phyloP scores from a whole-genome alignment of 202 grass and related monocot species.

The Setaria viridis region DNA sequence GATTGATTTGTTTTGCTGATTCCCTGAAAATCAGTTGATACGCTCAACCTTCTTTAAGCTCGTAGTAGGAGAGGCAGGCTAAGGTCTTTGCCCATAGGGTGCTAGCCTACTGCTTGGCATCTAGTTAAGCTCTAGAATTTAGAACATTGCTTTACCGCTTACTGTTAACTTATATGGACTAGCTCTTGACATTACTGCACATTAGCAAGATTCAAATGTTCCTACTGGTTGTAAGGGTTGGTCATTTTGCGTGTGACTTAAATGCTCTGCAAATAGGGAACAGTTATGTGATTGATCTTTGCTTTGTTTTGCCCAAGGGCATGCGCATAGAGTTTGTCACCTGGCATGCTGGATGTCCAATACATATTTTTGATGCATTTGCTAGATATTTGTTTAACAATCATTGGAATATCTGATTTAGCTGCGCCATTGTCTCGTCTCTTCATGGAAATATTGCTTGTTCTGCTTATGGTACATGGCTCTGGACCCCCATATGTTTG shows the following conservation, averaged over 20 bases:
- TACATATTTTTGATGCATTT: slow-evolving; percentile 27
- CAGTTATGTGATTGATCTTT: not conserved
- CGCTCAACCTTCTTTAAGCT: not conserved
- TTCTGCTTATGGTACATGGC: not conserved
- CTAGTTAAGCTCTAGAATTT: not conserved
- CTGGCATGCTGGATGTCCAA: not conserved
- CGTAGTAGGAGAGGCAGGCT: not conserved
- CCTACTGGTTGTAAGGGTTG: not conserved
- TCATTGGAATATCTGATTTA: slow-evolving; percentile 8
- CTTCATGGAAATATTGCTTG: not conserved
- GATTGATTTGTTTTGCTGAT: not conserved
- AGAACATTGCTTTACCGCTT: not conserved
- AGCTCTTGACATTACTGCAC: not conserved
- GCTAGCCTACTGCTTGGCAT: not conserved
- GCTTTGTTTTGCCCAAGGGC: slow-evolving; percentile 14
- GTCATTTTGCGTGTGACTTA: not conserved
- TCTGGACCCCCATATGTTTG: slow-evolving; percentile 1
- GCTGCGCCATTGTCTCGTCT: not conserved
- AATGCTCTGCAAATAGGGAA: not conserved
- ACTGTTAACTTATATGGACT: not conserved
- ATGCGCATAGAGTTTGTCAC: not conserved
- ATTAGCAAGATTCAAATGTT: not conserved
- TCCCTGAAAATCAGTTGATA: not conserved
- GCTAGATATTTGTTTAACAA: slow-evolving; percentile 14
- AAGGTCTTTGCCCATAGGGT: not conserved